Base-by-base conservation (phyloP, 257 asterid species). In the Solanum piurae region DNA sequence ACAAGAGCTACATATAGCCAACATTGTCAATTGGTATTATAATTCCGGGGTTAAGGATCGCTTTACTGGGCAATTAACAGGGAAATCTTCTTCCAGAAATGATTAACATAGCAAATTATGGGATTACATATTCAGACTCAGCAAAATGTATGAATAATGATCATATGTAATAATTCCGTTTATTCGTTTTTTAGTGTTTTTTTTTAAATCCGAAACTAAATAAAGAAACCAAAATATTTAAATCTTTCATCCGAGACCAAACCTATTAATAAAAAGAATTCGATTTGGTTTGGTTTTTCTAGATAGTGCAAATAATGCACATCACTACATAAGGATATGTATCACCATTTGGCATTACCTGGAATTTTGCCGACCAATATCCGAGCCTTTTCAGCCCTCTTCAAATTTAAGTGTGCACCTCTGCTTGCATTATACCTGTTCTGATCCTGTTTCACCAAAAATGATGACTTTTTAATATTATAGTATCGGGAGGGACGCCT, bases 311-410 rank as follows among this genome's bases (percentile, higher is more conserved):
- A 73, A 36, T 36, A 73, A 74, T 74, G 82, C 52, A 74, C 29
- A 74, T 18, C 16, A 2, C 49, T 36, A 36, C 44, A 21, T 37
- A 27, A 2, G 37, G 84, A 27, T 27, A 87, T 18, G 11, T 18
- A 66, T 69, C 27, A 33, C 34, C 38, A 34, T 23, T 49, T 49
- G 25, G 64, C 60, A 34, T 37, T 90, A 95, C 98, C 96, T 85
- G 98, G 95, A 88, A 95, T 91, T 89, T 94, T 95, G 76, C 90
- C 89, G 87, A 94, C 95, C 89, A 93, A 73, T 46, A 93, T 40
- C 84, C 98, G 89, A 62, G 97, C 98, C 91, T 93, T 94, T 88
- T 95, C 98, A 33, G 97, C 98, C 84, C 98, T 92, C 93, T 95
- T 95, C 89, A 95, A 92, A 89, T 93, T 95, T 89, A 95, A 88